A percentile compares a stretch with the other conserved stretches of the same genome.
These are phyloP conservation scores for Citrus mangshanensis DNA, from an alignment of 345 rosid species.

Conservation along the genomic window DNA sequence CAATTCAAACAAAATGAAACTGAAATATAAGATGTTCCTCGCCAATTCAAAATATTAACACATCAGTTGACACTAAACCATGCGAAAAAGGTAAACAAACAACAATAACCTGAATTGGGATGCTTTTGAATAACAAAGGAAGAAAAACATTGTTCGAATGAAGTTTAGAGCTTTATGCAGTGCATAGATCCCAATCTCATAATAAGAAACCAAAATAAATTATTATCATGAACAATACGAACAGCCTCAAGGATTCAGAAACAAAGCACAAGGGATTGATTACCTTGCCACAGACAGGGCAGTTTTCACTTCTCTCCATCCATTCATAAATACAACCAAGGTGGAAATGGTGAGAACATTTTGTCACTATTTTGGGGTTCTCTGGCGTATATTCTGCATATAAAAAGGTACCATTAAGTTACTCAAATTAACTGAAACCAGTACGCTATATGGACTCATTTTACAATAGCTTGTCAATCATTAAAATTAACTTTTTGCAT, in stretches of 20 bases:
- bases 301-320: conserved; percentile 99
- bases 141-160: background rate
- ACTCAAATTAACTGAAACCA: background rate
- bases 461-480: background rate
- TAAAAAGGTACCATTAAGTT: background rate
- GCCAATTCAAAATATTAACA: background rate
- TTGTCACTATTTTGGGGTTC: conserved; percentile 88
- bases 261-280: conserved; percentile 15
- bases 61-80: background rate
- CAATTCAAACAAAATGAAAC: background rate
- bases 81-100: background rate
- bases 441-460: background rate
- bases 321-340: conserved; percentile 99
- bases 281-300: conserved; percentile 99
- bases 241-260: background rate
- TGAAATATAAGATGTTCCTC: background rate
- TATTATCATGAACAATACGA: background rate
- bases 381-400: conserved; percentile 88
- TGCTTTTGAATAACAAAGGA: background rate
- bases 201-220: background rate
- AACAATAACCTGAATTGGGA: background rate
- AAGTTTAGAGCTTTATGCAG: background rate
- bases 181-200: background rate
- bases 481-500: background rate
- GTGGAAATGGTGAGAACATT: conserved; percentile 94